Base-by-base conservation (phyloP, 2,329 filamentous ascomycete genomes). In the Tolypocladium inflatum region DNA sequence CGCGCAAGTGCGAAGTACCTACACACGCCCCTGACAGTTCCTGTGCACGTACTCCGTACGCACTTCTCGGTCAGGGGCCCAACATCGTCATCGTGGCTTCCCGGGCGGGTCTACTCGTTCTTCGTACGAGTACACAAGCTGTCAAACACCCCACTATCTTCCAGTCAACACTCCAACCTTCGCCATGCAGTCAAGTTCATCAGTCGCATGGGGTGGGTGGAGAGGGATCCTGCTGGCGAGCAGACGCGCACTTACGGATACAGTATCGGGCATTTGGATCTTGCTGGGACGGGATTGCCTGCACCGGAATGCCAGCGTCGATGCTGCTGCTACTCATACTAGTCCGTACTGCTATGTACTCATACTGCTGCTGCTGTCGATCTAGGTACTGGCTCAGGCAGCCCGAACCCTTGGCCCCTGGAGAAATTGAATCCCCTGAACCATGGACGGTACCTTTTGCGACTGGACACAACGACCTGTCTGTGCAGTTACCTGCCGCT, bases 361-460 rank as follows among this genome's bases (percentile, higher is more conserved):
- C 26, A 30, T 30, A 8, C 53, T n/a, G 10, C 30, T 19, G 19
- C 9, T n/a, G 2, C 50, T 41, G 50, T 54, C 51, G 56, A 55
- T 39, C 56, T 42, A 26, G 23, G 39, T 35, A 43, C 42, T 51
- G 52, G 51, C 35, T 45, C 50, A 21, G 37, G 42, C 41, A 50
- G 51, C 56, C 41, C 33, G 39, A 38, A 11, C 11, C 26, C 52
- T 30, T 39, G 23, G 41, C 21, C 19, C 51, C 52, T 51, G 45
- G 52, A 21, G 57, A 48, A 50, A 23, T 33, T 38, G 55, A 7
- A 39, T 55, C 45, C 38, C 37, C 42, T 33, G 30, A 2, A 33
- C 30, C 15, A 13, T 43, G 55, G 53, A 39, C 57, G 59, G 59
- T 61, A 59, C 59, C 53, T 56, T 56, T 59, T 42, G 55, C 57